Percentiles rank a stretch among this genome's conserved stretches.
These are phyloP conservation scores for Tardiomyces blankii DNA, from an alignment of 1,139 yeast genomes.

Conservation along the genomic window DNA sequence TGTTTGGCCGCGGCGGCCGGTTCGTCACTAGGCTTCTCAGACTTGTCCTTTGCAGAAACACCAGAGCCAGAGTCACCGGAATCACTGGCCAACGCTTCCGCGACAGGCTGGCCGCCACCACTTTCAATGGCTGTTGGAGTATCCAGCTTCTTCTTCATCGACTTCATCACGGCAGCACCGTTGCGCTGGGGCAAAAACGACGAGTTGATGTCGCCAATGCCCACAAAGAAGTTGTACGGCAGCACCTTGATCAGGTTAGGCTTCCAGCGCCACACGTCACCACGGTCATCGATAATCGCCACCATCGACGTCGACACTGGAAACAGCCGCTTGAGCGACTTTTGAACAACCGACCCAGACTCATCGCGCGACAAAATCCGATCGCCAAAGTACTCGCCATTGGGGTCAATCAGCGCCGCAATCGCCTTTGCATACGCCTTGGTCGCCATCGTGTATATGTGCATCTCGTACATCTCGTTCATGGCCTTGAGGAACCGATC, in stretches of 20 bases:
- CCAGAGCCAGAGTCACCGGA: too few relatives aligned
- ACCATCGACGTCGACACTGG: constrained; percentile 98
- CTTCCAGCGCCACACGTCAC: constrained; percentile 99
- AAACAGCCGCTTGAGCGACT: constrained; percentile 75
- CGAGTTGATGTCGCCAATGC: constrained; percentile 95
- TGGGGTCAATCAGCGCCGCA: constrained; percentile 86
- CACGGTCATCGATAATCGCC: constrained; percentile 92
- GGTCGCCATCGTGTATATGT: constrained; percentile 98
- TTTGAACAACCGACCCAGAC: constrained; percentile 85
- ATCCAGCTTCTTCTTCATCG: constrained; percentile 10
- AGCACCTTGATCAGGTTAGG: constrained; percentile 82
- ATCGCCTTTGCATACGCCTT: constrained; percentile 85
- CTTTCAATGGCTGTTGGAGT: neutral
- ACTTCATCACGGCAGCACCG: constrained; percentile 31
- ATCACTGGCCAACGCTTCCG: too few relatives aligned
- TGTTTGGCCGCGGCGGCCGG: too few relatives aligned
- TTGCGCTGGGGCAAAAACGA: constrained; percentile 78
- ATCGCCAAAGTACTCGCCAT: constrained; percentile 77
- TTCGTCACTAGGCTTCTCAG: too few relatives aligned
- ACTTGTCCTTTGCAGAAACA: too few relatives aligned
- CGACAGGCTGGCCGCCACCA: too few relatives aligned
- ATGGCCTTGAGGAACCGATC: constrained; percentile 56
- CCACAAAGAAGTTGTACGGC: constrained; percentile 92
- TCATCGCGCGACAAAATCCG: constrained; percentile 89
- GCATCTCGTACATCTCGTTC: constrained; percentile 68